Conservation (phyloP, 179 eudicot genomes). For the Pouteria campechiana region DNA sequence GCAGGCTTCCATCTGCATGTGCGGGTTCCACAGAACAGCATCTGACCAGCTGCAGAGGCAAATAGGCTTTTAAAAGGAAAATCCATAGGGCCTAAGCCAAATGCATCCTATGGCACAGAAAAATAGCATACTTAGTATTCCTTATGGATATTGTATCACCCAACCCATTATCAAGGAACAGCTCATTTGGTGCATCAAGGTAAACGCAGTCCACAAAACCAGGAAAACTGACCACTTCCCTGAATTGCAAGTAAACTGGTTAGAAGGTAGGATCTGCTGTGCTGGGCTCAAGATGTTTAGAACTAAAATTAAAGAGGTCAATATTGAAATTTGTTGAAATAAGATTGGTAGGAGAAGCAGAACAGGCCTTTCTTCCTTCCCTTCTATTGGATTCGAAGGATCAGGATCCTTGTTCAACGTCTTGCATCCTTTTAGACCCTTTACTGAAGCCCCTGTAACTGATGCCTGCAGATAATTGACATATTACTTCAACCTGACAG, state of each 20-base stretch:
- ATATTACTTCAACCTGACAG: too few relatives aligned
- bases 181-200: constrained; percentile 64
- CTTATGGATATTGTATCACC: constrained; percentile 64
- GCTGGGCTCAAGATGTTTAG: not conserved
- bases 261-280: constrained; percentile 3
- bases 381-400: constrained; percentile 75
- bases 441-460: constrained; percentile 58
- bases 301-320: too few relatives aligned
- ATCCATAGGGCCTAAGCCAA: constrained; percentile 5
- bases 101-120: not conserved
- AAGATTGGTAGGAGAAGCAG: not conserved
- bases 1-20: constrained; percentile 79
- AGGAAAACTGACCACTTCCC: constrained; percentile 90
- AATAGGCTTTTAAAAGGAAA: constrained; percentile 2
- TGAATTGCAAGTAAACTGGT: constrained; percentile 21
- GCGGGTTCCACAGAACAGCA: constrained; percentile 93
- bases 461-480: constrained; percentile 93
- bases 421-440: constrained; percentile 82
- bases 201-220: constrained; percentile 92
- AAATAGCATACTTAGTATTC: constrained; percentile 51
- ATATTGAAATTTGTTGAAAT: not conserved
- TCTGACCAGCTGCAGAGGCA: constrained; percentile 71
- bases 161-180: constrained; percentile 76
- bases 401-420: constrained; percentile 90
- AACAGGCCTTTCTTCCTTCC: constrained; percentile 73